Evolutionary conservation across 208 protist species (phyloP).

Genomic region (Acanthamoeba castellanii): DNA sequence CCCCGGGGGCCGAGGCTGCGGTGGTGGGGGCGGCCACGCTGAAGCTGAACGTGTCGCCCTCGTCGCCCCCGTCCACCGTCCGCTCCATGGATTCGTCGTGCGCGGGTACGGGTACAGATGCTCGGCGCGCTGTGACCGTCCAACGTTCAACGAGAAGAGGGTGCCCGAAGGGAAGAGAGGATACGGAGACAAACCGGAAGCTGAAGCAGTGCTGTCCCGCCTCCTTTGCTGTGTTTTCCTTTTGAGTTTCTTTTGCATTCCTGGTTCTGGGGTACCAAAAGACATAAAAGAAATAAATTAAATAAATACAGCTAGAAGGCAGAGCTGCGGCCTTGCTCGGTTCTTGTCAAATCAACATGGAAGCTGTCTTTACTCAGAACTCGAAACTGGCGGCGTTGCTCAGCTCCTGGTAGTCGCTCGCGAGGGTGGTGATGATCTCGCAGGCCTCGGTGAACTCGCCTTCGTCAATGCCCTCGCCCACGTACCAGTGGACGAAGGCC

Average conservation of each 20-base stretch:
- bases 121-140: neutral
- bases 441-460: slow-evolving; percentile 96
- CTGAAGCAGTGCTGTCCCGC: neutral
- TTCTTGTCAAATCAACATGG: too few relatives aligned
- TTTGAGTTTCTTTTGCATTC: neutral
- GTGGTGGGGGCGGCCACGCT: neutral
- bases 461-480: slow-evolving; percentile 98
- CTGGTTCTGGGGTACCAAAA: neutral
- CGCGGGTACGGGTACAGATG: neutral
- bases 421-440: slow-evolving; percentile 81
- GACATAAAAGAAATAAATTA: too few relatives aligned
- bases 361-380: too few relatives aligned
- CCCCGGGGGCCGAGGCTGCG: neutral
- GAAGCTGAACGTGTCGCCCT: slow-evolving; percentile 28
- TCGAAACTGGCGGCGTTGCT: neutral
- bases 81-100: too few relatives aligned
- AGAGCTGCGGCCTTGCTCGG: too few relatives aligned
- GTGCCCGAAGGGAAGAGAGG: neutral
- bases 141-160: neutral
- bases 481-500: slow-evolving; percentile 97
- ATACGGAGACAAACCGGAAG: neutral
- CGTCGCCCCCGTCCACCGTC: neutral
- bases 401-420: slow-evolving; percentile 85
- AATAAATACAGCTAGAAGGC: too few relatives aligned
- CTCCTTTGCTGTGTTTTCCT: neutral